Percentiles rank a stretch among this genome's conserved stretches.
These are phyloP conservation scores for Baorangia bicolor DNA, from an alignment of 768 basidiomycete genomes.

Conservation along the genomic window DNA sequence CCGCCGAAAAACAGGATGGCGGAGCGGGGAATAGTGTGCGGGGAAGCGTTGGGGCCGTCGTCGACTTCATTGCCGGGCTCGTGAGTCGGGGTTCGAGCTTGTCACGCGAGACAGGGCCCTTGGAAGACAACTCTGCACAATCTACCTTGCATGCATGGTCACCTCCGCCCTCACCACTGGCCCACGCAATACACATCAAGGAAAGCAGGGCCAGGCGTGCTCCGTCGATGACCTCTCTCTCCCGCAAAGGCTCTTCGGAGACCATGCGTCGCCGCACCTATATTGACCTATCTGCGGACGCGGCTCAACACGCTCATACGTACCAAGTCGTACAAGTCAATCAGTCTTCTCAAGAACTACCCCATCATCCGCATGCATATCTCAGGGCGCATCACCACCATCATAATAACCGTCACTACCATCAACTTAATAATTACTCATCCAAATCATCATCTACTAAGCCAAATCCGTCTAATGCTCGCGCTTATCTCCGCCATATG, in stretches of 20 bases:
- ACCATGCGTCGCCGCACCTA: conserved; percentile 15
- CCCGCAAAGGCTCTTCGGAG: conserved; percentile 22
- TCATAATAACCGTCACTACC: conserved; percentile 23
- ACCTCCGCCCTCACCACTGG: conserved; percentile 28
- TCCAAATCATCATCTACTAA: conserved; percentile 21
- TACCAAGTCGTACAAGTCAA: conserved; percentile 17
- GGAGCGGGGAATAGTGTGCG: conserved; percentile 39
- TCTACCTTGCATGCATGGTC: conserved; percentile 16
- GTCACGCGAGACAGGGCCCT: conserved; percentile 16
- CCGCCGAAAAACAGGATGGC: conserved; percentile 23
- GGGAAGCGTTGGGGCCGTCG: conserved; percentile 50
- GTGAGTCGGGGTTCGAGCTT: conserved; percentile 36
- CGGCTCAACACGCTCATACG: conserved; percentile 5
- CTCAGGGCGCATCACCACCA: conserved; percentile 17
- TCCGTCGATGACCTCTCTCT: conserved; percentile 17
- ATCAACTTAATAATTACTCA: conserved; percentile 25
- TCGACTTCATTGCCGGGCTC: conserved; percentile 64
- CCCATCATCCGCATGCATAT: conserved; percentile 23
- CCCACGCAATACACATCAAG: conserved; percentile 11
- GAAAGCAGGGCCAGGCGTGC: conserved; percentile 8
- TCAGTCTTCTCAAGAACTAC: conserved; percentile 25
- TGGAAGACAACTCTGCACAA: conserved; percentile 2
- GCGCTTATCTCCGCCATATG: conserved; percentile 74
- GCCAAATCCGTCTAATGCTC: conserved; percentile 46
- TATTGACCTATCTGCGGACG: conserved; percentile 13